Percentiles rank a stretch among this genome's conserved stretches.
Conservation (phyloP, 495 filamentous ascomycete genomes). For the Trichoderma asperelloides region DNA sequence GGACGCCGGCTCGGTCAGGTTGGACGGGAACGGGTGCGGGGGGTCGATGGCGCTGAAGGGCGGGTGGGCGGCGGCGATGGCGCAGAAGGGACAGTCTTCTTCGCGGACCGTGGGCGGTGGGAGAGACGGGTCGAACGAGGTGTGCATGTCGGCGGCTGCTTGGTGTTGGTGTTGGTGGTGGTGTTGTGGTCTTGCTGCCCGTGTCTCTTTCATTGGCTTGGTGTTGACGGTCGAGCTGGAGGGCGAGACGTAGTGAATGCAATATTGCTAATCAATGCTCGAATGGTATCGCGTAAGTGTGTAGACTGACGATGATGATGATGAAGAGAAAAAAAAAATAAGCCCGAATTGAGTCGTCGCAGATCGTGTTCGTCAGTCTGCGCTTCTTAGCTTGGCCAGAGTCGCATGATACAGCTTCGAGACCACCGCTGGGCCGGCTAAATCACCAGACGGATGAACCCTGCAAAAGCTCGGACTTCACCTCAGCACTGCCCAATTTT, state of each 20-base stretch:
- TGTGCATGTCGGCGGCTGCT: slow-evolving; percentile 7
- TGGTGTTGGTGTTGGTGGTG: background rate
- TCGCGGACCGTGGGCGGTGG: slow-evolving; percentile 4
- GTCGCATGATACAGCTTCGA: background rate
- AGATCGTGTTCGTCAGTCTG: background rate
- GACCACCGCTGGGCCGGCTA: background rate
- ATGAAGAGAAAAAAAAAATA: background rate
- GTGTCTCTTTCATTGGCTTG: background rate
- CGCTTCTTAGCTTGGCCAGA: background rate
- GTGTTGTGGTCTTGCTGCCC: background rate
- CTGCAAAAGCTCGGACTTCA: background rate
- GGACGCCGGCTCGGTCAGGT: slow-evolving; percentile 35
- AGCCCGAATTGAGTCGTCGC: background rate
- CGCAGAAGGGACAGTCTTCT: slow-evolving; percentile 55
- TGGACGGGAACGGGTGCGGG: slow-evolving; percentile 22
- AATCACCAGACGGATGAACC: background rate
- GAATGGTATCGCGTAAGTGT: background rate
- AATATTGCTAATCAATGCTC: no score
- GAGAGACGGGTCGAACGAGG: slow-evolving; percentile 5
- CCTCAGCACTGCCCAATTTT: no score
- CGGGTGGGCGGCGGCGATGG: slow-evolving; percentile 41
- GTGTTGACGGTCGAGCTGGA: background rate
- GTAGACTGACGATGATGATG: background rate
- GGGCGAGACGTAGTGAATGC: no score
- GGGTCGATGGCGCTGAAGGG: slow-evolving; percentile 34